A percentile compares a stretch with the other conserved stretches of the same genome.
phyloP scores from a whole-genome alignment of 2,329 filamentous ascomycete genomes.

The Hypoxylon sp. region DNA sequence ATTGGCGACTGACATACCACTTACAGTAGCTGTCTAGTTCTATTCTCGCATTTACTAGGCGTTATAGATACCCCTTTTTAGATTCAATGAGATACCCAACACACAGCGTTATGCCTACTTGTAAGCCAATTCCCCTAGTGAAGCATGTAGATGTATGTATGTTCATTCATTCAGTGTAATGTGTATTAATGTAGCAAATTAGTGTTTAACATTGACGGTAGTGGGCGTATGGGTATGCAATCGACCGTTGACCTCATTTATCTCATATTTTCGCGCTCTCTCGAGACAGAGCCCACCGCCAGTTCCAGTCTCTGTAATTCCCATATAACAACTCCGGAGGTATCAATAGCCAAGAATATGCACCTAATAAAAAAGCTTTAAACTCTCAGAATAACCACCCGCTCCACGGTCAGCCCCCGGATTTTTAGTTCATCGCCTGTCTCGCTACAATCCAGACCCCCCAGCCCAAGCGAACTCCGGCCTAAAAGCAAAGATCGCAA shows the following conservation, averaged over 20 bases:
- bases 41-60: neutral
- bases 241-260: slow-evolving; percentile 34
- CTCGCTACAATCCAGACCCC: slow-evolving; percentile 29
- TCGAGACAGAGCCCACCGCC: slow-evolving; percentile 12
- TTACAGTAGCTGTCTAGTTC: neutral
- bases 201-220: slow-evolving; percentile 19
- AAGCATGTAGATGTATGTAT: slow-evolving; percentile 9
- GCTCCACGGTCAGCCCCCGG: slow-evolving; percentile 14
- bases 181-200: slow-evolving; percentile 32
- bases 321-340: slow-evolving; percentile 38
- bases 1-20: slow-evolving; percentile 49
- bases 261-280: slow-evolving; percentile 21
- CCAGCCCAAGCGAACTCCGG: slow-evolving; percentile 40
- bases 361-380: slow-evolving; percentile 24
- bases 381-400: slow-evolving; percentile 33
- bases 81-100: slow-evolving; percentile 27
- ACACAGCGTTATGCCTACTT: neutral
- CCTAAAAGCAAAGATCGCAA: slow-evolving; percentile 32
- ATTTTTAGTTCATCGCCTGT: slow-evolving; percentile 27
- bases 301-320: slow-evolving; percentile 39
- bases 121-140: neutral
- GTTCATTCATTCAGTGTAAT: slow-evolving; percentile 28
- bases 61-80: slow-evolving; percentile 27
- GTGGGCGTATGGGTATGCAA: slow-evolving; percentile 26
- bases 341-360: slow-evolving; percentile 43